phyloP scores from a whole-genome alignment of 2,329 filamentous ascomycete species.

The Botrytis deweyae region DNA sequence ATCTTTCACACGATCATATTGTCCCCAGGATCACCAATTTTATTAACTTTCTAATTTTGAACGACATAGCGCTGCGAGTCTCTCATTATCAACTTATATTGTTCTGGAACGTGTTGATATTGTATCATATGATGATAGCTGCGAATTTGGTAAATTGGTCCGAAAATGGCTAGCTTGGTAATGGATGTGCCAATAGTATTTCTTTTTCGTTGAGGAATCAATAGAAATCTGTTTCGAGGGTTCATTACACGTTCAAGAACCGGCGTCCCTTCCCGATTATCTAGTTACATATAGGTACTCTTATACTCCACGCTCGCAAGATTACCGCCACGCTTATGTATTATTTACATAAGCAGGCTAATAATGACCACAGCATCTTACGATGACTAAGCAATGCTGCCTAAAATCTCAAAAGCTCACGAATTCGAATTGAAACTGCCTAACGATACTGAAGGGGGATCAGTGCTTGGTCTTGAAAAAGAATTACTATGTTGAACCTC shows the following conservation, averaged over 20 bases:
- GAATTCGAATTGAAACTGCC: neutral
- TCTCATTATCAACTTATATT: neutral
- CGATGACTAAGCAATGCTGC: slow-evolving; percentile 1
- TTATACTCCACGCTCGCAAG: neutral
- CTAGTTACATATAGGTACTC: neutral
- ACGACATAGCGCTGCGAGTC: neutral
- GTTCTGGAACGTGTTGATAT: neutral
- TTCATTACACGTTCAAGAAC: neutral
- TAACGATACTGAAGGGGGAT: neutral
- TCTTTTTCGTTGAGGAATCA: neutral
- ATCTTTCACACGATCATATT: neutral
- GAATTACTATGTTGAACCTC: neutral
- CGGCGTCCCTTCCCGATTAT: neutral
- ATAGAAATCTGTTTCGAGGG: neutral
- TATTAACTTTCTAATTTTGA: fast-evolving
- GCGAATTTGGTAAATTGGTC: neutral
- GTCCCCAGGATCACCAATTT: neutral
- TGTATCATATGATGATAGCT: neutral
- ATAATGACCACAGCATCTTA: neutral
- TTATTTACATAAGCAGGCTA: neutral
- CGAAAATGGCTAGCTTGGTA: neutral
- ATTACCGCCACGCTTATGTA: neutral
- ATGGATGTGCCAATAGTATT: neutral
- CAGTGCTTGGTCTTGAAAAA: neutral
- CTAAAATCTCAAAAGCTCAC: neutral